A percentile compares a stretch with the other conserved stretches of the same genome.
Conservation (phyloP, 345 rosid genomes). For the Syzygium jambos region DNA sequence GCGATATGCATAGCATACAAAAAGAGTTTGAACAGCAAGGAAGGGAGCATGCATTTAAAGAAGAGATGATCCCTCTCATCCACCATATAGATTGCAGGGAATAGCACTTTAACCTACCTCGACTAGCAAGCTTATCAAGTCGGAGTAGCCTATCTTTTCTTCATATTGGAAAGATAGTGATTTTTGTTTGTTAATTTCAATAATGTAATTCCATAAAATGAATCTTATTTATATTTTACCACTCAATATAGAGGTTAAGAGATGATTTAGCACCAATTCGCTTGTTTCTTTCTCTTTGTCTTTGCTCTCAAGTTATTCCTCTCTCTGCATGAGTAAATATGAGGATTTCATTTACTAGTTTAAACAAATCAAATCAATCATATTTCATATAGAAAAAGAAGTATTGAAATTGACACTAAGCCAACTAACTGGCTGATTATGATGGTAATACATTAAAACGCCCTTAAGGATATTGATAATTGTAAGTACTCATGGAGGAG, state of each 20-base stretch:
- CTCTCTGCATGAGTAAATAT: background rate
- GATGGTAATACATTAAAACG: too few relatives aligned
- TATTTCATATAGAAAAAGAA: background rate
- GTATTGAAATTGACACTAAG: too few relatives aligned
- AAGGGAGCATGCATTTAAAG: background rate
- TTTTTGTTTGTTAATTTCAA: background rate
- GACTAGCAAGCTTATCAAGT: background rate
- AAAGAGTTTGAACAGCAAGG: background rate
- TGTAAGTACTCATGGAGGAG: too few relatives aligned
- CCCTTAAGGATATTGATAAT: too few relatives aligned
- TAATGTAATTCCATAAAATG: background rate
- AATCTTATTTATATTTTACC: background rate
- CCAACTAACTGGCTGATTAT: too few relatives aligned
- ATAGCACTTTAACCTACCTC: background rate
- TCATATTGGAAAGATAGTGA: background rate
- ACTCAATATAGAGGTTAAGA: background rate
- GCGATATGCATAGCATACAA: background rate
- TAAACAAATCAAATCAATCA: background rate
- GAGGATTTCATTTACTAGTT: background rate
- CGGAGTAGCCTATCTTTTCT: background rate
- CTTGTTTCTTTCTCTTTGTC: background rate
- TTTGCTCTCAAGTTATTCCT: background rate
- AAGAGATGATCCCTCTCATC: background rate
- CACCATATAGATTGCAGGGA: background rate
- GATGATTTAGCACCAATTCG: background rate